Conservation (phyloP, 1,284 basidiomycete genomes). For the Neolentinus lepideus region DNA sequence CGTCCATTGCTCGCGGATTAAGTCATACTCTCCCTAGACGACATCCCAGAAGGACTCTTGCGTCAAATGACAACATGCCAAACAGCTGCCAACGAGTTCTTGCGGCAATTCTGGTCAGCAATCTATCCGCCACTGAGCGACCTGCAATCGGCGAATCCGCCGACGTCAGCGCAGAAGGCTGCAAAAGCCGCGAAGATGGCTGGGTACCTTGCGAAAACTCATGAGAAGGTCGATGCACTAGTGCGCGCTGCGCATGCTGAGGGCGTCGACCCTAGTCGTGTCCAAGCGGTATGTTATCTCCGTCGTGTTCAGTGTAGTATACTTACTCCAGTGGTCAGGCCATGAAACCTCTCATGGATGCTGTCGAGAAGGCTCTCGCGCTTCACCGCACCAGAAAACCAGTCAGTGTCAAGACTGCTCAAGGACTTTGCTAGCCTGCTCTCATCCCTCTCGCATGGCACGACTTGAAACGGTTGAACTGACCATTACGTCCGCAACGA, state of each 20-base stretch:
- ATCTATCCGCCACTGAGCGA: conserved; percentile 74
- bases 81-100: conserved; percentile 90
- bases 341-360: conserved; percentile 72
- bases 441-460: neutral
- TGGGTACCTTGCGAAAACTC: conserved; percentile 70
- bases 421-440: too few relatives aligned
- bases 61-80: conserved; percentile 84
- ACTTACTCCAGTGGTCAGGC: conserved; percentile 37
- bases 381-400: conserved; percentile 35
- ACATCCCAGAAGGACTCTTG: conserved; percentile 75
- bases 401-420: neutral
- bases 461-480: neutral
- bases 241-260: conserved; percentile 55
- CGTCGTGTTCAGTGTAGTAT: neutral
- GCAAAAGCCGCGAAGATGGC: conserved; percentile 83
- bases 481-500: neutral
- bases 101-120: conserved; percentile 93
- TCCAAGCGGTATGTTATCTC: conserved; percentile 53
- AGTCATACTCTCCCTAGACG: conserved; percentile 36
- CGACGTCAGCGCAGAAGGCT: conserved; percentile 58
- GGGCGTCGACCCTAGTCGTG: conserved; percentile 55
- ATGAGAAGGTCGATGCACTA: conserved; percentile 75
- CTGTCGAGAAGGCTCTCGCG: conserved; percentile 70
- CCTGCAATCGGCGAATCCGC: conserved; percentile 34
- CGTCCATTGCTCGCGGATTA: neutral